Percentiles rank a stretch among this genome's conserved stretches.
Evolutionary conservation across 2,329 filamentous ascomycete genomes (phyloP).

Genomic region (Grosmannia penicillata): DNA sequence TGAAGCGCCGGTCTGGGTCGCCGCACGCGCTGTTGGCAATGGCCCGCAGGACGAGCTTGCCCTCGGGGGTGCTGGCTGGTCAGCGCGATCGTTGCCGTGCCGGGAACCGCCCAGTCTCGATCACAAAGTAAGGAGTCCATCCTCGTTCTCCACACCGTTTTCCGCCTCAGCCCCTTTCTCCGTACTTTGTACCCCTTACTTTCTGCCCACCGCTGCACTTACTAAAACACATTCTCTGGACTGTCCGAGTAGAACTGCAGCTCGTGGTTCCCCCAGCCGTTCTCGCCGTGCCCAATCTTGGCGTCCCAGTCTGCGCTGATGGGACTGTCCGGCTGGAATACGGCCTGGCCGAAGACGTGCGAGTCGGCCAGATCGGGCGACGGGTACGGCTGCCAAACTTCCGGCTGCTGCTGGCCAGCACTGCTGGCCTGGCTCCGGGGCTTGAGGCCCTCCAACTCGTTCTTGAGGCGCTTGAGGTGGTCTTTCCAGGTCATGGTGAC

Average conservation of each 20-base stretch:
- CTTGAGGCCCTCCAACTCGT: background rate
- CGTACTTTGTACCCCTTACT: too few species aligned
- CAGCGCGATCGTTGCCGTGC: too few species aligned
- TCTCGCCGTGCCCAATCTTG: conserved; percentile 4
- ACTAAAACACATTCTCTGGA: conserved; percentile 4
- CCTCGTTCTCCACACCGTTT: too few species aligned
- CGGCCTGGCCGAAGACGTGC: background rate
- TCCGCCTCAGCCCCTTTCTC: background rate
- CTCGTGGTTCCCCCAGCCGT: conserved; percentile 7
- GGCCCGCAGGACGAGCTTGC: conserved; percentile 3
- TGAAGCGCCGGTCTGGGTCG: conserved; percentile 1
- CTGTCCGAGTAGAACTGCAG: conserved; percentile 4
- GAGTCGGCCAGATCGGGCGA: background rate
- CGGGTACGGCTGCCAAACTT: too few species aligned
- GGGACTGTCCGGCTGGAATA: conserved; percentile 1
- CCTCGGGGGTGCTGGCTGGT: conserved; percentile 1
- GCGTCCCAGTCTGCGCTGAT: conserved; percentile 4
- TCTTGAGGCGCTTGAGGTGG: conserved; percentile 3
- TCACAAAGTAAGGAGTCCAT: too few species aligned
- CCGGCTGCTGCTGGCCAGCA: background rate
- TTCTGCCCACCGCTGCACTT: too few species aligned
- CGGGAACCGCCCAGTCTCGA: too few species aligned
- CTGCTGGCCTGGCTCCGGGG: background rate
- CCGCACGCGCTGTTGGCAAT: background rate
- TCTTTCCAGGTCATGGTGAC: conserved; percentile 4